Percentiles rank a stretch among this genome's conserved stretches.
Conservation (phyloP, 805 yeast genomes). For the Saturnispora mendoncae region DNA sequence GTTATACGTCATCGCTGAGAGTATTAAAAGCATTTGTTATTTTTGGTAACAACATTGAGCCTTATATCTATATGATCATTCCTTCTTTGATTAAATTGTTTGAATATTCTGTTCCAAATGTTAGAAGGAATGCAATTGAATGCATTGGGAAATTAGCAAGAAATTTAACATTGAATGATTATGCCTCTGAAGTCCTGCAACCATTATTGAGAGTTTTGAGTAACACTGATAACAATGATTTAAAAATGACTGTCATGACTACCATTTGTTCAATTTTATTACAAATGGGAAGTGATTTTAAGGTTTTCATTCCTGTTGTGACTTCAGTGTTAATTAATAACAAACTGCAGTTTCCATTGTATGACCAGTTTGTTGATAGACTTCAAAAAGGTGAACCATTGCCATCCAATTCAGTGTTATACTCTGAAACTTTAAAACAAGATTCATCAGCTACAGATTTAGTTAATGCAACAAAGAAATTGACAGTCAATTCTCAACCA, state of each 20-base stretch:
- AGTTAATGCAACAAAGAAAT: slow-evolving; percentile 61
- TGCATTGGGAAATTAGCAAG: slow-evolving; percentile 76
- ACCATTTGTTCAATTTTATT: slow-evolving; percentile 67
- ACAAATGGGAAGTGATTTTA: slow-evolving; percentile 79
- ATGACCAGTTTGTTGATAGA: slow-evolving; percentile 74
- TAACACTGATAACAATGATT: slow-evolving; percentile 37
- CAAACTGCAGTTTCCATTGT: slow-evolving; percentile 60
- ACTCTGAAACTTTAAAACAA: slow-evolving; percentile 40
- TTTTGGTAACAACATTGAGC: slow-evolving; percentile 83
- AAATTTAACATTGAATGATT: slow-evolving; percentile 65
- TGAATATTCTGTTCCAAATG: slow-evolving; percentile 54
- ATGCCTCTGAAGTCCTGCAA: slow-evolving; percentile 86
- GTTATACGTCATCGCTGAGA: slow-evolving; percentile 53
- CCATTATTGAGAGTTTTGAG: slow-evolving; percentile 66
- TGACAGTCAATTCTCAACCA: slow-evolving; percentile 57
- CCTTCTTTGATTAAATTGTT: slow-evolving; percentile 78
- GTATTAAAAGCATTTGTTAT: slow-evolving; percentile 77
- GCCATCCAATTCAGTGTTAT: slow-evolving; percentile 66
- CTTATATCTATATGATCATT: slow-evolving; percentile 76
- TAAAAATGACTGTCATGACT: slow-evolving; percentile 59
- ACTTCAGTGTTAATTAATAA: slow-evolving; percentile 55
- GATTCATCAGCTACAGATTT: slow-evolving; percentile 46
- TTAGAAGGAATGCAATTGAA: slow-evolving; percentile 68
- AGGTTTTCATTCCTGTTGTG: slow-evolving; percentile 78
- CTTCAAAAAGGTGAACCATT: slow-evolving; percentile 77